phyloP scores from a whole-genome alignment of 192 early-diverging fungal species.

The Rhizophagus sp. region DNA sequence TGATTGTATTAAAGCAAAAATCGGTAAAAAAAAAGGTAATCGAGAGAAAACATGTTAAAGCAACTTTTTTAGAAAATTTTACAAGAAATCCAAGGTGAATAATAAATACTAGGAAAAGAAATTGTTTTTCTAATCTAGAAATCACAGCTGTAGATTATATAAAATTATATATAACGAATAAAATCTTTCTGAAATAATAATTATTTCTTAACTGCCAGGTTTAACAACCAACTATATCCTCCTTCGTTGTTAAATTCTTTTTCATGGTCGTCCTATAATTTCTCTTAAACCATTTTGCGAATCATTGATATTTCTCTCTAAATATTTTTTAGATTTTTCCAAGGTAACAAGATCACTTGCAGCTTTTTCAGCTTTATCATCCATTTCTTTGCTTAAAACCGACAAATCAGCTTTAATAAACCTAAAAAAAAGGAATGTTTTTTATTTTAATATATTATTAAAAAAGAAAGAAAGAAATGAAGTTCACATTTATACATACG shows the following conservation, averaged over 20 bases:
- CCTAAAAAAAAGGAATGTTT: constrained; percentile 37
- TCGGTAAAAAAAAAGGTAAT: not conserved
- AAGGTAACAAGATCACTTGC: constrained; percentile 51
- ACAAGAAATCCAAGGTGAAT: not conserved
- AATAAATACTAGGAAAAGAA: not conserved
- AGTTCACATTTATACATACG: constrained; percentile 42
- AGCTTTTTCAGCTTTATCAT: constrained; percentile 41
- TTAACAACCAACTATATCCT: not conserved
- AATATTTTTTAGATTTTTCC: constrained; percentile 55
- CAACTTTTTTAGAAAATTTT: not conserved
- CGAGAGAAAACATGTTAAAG: not conserved
- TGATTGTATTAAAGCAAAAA: not conserved
- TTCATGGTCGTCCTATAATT: constrained; percentile 30
- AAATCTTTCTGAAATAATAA: not conserved
- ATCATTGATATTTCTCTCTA: constrained; percentile 62
- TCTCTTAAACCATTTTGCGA: constrained; percentile 43
- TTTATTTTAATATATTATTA: not conserved
- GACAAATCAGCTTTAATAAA: constrained; percentile 57
- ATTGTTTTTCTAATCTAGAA: not conserved
- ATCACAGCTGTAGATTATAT: not conserved
- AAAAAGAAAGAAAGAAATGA: not conserved
- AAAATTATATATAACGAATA: not conserved
- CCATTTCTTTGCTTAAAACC: constrained; percentile 44
- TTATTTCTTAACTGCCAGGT: not conserved
- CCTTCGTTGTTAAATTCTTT: not conserved